Evolutionary conservation across 140 eudicot genomes (phyloP).

Genomic region (Senecio squalidus): DNA sequence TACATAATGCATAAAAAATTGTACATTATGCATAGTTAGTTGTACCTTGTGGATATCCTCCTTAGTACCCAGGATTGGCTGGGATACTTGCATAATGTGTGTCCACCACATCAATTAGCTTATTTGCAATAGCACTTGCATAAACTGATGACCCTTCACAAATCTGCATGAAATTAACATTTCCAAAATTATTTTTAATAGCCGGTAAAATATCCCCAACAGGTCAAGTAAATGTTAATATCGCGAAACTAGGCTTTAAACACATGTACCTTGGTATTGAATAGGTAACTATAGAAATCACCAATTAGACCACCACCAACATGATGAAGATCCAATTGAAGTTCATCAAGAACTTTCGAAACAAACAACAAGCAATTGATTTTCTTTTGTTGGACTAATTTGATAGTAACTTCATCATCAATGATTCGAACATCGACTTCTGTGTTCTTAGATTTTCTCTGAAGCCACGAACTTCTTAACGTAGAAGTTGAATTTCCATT

Average conservation of each 20-base stretch:
- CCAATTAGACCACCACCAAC: constrained; percentile 98
- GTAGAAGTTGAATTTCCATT: constrained; percentile 40
- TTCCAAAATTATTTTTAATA: no score
- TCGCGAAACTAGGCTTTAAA: not conserved
- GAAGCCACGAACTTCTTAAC: constrained; percentile 92
- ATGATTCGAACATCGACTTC: constrained; percentile 93
- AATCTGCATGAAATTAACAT: constrained; percentile 36
- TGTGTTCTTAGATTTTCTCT: constrained; percentile 80
- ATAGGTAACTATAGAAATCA: constrained; percentile 79
- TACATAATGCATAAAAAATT: not conserved
- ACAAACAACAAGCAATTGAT: constrained; percentile 66
- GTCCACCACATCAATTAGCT: constrained; percentile 87
- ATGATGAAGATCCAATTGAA: constrained; percentile 90
- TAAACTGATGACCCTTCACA: constrained; percentile 91
- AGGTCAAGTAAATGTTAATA: constrained; percentile 8
- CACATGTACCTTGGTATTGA: constrained; percentile 80
- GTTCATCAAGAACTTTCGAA: constrained; percentile 88
- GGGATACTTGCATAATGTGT: constrained; percentile 67
- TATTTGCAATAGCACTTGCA: constrained; percentile 94
- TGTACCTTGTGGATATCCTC: not conserved
- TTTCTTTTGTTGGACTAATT: constrained; percentile 84
- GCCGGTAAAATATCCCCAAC: no score
- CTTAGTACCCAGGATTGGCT: constrained; percentile 52
- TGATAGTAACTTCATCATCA: constrained; percentile 85
- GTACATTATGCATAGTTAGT: constrained; percentile 16